Evolutionary conservation across 257 asterid species (phyloP), one percentile per base, ranked within the genome.

Genomic region (Ballota nigra): DNA sequence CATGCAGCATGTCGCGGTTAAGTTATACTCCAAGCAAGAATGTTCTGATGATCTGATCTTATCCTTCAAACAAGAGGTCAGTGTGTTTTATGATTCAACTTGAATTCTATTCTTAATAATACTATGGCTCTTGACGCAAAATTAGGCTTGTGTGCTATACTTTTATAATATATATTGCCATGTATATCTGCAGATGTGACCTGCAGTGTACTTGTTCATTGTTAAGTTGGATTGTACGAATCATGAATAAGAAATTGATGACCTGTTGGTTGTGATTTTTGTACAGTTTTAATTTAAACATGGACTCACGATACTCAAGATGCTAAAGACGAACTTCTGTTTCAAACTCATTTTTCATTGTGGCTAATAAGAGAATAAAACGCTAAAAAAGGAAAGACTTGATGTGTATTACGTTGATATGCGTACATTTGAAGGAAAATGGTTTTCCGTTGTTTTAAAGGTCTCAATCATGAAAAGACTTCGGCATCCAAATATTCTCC

Each of bases 61-160:
- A 38, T 84, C 96, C 77, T 94, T 94, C 89, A 83, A 95, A 81
- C 97, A 94, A 78, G 99, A 94, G 96, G 99, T 90, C 64, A 78
- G 83, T 84, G 15, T 66, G 16, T 72, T 22, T 63, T 66, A 52
- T 62, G 52, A 11, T 47, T 79, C 13, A 52, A 59, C 18, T 36
- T 28, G 40, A 11, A n/a, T n/a, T 49, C 19, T 26, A 13, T 4
- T 56, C 22, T 12, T 10, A 36, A 51, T 49, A 26, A n/a, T n/a
- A n/a, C n/a, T n/a, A n/a, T n/a, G n/a, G n/a, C n/a, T n/a, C n/a
- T n/a, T n/a, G n/a, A n/a, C n/a, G n/a, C n/a, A n/a, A n/a, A n/a
- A 34, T 65, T 75, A 31, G 63, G 26, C 61, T 69, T 70, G 62
- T 26, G 12, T 56, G 63, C 20, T 60, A 22, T 70, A 69, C 77